Evolutionary conservation across 257 asterid genomes (phyloP).

Genomic region (Anisodus acutangulus): DNA sequence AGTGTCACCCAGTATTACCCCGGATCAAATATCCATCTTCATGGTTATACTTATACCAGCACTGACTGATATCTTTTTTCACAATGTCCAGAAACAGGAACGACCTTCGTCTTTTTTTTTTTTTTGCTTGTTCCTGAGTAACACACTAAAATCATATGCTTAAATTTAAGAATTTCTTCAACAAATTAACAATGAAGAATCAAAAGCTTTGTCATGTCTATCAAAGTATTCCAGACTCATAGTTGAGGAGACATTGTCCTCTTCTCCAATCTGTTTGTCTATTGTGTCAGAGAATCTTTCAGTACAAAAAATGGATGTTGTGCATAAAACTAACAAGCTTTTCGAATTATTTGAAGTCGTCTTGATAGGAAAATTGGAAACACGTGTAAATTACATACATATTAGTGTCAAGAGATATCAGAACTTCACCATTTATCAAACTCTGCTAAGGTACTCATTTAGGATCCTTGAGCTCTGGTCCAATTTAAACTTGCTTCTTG

Average conservation of each 20-base stretch:
- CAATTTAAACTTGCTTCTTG: not conserved
- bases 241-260: not conserved
- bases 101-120: not conserved
- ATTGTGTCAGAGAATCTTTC: not conserved
- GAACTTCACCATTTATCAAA: not conserved
- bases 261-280: not conserved
- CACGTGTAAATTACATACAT: not conserved
- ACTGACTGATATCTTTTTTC: not conserved
- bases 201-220: not conserved
- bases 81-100: slow-evolving; percentile 11
- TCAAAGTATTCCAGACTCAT: not conserved
- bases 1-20: not conserved
- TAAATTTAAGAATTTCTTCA: not conserved
- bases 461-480: slow-evolving; percentile 5
- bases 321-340: not conserved
- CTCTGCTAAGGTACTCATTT: not conserved
- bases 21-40: not conserved
- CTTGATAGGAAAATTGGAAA: not conserved
- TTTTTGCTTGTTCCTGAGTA: not conserved
- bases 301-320: not conserved
- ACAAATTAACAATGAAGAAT: not conserved
- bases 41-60: not conserved
- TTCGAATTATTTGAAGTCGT: not conserved
- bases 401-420: not conserved
- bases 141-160: not conserved